A percentile compares a stretch with the other conserved stretches of the same genome.
Conservation (phyloP, 2,329 filamentous ascomycete genomes). For the Chaetomium sp. region DNA sequence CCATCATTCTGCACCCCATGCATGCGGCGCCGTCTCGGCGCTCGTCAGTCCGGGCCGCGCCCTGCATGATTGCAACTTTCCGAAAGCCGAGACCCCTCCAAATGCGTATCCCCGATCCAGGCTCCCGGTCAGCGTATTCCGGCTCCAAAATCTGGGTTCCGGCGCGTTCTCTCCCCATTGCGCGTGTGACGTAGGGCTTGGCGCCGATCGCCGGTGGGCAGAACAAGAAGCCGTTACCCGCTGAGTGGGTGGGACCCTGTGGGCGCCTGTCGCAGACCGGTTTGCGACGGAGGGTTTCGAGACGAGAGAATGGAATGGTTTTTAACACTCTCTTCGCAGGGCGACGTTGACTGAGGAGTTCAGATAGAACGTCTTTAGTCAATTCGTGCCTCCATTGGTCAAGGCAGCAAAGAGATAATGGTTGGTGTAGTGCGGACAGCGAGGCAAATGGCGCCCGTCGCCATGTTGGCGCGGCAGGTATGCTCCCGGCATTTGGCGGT, state of each 20-base stretch:
- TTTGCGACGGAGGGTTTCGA: background rate
- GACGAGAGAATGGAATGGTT: too few relatives aligned
- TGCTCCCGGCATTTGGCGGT: conserved; percentile 11
- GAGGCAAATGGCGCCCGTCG: conserved; percentile 12
- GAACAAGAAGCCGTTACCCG: conserved; percentile 15
- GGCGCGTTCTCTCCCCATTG: background rate
- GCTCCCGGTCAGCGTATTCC: background rate
- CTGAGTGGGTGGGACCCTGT: background rate
- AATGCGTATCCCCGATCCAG: background rate
- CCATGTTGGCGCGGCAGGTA: conserved; percentile 7
- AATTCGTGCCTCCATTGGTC: background rate
- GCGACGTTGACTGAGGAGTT: background rate
- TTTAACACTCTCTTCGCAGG: background rate
- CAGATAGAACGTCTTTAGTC: background rate
- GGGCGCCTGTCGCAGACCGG: background rate
- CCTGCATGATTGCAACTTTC: background rate
- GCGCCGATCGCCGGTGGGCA: conserved; percentile 18
- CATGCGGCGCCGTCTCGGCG: background rate
- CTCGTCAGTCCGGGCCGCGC: background rate
- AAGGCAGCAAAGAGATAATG: background rate
- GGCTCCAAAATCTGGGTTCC: conserved; percentile 19
- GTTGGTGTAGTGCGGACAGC: conserved; percentile 5
- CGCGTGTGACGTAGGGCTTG: conserved; percentile 22
- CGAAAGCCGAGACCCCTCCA: background rate
- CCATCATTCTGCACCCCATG: background rate